Evolutionary conservation across 73 alveolate species (phyloP).

Genomic region (Paramecium primaurelia): DNA sequence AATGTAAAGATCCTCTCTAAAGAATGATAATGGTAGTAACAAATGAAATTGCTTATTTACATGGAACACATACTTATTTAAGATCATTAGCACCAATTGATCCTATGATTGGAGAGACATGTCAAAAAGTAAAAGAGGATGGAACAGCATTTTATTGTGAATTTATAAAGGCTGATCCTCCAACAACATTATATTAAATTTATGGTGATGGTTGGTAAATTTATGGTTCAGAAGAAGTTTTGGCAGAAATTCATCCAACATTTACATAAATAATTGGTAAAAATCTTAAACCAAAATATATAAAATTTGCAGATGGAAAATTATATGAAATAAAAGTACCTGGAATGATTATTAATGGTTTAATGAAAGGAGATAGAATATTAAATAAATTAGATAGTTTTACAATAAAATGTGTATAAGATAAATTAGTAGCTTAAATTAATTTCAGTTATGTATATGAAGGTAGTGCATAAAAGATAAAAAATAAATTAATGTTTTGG

Average conservation of each 20-base stretch:
- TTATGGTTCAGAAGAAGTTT: neutral
- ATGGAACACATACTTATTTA: neutral
- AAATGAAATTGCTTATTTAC: neutral
- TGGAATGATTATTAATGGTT: constrained; percentile 14
- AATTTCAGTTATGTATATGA: constrained; percentile 10
- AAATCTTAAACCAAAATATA: neutral
- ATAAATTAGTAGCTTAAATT: neutral
- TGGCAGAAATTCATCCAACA: constrained; percentile 36
- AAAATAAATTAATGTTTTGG: constrained; percentile 29
- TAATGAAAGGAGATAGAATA: constrained; percentile 35
- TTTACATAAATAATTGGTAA: neutral
- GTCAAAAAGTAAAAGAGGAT: neutral
- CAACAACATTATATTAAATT: constrained; percentile 8
- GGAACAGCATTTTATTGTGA: constrained; percentile 9
- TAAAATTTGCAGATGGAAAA: constrained; percentile 37
- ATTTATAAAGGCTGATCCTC: constrained; percentile 38
- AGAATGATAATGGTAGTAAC: constrained; percentile 34
- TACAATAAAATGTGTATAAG: neutral
- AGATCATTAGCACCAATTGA: constrained; percentile 12
- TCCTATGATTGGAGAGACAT: constrained; percentile 28
- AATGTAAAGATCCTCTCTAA: neutral
- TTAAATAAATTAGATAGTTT: neutral
- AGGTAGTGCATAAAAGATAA: neutral
- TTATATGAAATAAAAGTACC: neutral
- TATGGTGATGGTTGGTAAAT: constrained; percentile 16